Evolutionary conservation across 805 yeast genomes (phyloP).

Genomic region (Myxozyma vanderwaltii): DNA sequence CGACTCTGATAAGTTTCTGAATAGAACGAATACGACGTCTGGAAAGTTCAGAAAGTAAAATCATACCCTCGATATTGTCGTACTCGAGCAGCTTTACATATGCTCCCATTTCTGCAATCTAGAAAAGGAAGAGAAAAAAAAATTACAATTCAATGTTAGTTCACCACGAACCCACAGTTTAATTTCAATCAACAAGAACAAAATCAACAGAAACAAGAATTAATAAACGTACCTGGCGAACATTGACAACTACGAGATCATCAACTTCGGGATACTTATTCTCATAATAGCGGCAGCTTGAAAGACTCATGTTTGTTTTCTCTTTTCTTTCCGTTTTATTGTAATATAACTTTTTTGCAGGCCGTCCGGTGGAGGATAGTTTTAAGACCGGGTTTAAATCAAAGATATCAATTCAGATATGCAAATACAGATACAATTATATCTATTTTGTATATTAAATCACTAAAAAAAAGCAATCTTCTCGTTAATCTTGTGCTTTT

Average conservation of each 20-base stretch:
- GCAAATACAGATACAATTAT: no score
- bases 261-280: slow-evolving; percentile 98
- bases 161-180: no score
- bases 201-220: not conserved
- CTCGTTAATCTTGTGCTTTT: no score
- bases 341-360: no score
- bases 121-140: no score
- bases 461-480: no score
- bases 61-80: slow-evolving; percentile 99
- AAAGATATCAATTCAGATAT: no score
- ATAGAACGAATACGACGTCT: slow-evolving; percentile 98
- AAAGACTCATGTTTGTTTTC: slow-evolving; percentile 62
- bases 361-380: no score
- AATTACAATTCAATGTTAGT: no score
- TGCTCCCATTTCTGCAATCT: slow-evolving; percentile 98
- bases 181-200: no score
- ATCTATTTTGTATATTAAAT: no score
- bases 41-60: slow-evolving; percentile 88
- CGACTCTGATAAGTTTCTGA: slow-evolving; percentile 96
- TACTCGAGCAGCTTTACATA: slow-evolving; percentile 94
- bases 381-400: no score
- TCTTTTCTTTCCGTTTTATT: not conserved
- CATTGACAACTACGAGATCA: slow-evolving; percentile 98
- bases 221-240: slow-evolving; percentile 58
- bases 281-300: slow-evolving; percentile 95